Conservation (phyloP, 192 early-diverging fungal species). For the Ambispora gerdemannii region DNA sequence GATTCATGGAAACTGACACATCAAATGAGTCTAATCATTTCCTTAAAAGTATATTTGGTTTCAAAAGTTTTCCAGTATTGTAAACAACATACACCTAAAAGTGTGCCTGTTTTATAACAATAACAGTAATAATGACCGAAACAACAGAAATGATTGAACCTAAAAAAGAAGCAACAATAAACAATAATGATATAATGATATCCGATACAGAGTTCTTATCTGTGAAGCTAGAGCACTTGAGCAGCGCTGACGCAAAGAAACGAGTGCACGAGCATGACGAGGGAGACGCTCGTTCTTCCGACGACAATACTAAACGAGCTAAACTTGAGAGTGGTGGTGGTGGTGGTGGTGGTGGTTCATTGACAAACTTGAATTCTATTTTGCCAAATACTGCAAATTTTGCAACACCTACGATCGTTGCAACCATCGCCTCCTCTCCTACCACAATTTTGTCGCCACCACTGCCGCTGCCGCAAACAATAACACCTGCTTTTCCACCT, state of each 20-base stretch:
- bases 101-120: no score
- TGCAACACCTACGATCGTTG: neutral
- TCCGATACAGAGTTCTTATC: neutral
- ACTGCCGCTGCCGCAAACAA: neutral
- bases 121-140: neutral
- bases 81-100: no score
- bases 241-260: neutral
- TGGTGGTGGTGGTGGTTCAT: neutral
- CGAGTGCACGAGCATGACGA: neutral
- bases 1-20: no score
- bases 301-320: neutral
- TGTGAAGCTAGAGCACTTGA: neutral
- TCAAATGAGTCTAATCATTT: no score
- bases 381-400: neutral
- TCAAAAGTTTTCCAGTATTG: no score
- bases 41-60: no score
- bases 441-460: neutral
- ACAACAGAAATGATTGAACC: neutral
- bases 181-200: neutral
- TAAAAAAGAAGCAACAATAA: neutral
- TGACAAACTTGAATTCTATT: neutral
- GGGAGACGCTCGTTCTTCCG: neutral
- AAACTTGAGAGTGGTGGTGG: neutral
- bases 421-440: neutral
- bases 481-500: neutral